Base-by-base conservation (phyloP, 305 asterid genomes). In the Withania somnifera region DNA sequence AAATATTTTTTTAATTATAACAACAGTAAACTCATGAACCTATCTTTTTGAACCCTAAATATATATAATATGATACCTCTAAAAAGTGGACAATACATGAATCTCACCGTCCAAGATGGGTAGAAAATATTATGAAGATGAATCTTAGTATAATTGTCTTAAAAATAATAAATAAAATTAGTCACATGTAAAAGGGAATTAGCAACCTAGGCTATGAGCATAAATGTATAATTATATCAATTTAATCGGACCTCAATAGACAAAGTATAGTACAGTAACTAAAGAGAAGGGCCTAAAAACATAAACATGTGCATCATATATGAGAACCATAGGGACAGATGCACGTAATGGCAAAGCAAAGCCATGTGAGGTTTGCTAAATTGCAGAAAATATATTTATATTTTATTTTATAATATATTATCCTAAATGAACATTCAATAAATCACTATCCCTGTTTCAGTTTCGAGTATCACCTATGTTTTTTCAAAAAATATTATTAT, bases 241-340 rank as follows among this genome's bases (percentile, higher is more conserved):
- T 30, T 11, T 80, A 80, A 61, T 60, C 61, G 75, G 83, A 75
- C 61, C 80, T 47, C 17, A 38, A 26, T 26, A 50, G 80, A 75
- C 45, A 75, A 28, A 36, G 34, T 71, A 51, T 34, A 68, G 51
- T 68, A 19, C 26, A 78, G 64, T 51, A 68, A 30, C 69, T 61
- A 79, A 63, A 34, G n/a, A 68, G 68, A 54, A 64, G 78, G 81
- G 83, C 81, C 67, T 78, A 84, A 86, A 84, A 88, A 83, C 88
- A 86, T 79, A 79, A 79, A 67, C 95, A 90, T 89, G 91, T 88
- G 91, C 88, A 69, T 85, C 54, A 85, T 90, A 87, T 91, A 87
- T 85, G 88, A 87, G 84, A 83, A 82, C 64, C 68, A 84, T 86
- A 84, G 3, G 85, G 84, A 57, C 75, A 80, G 67, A 57, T 82